Evolutionary conservation across 441 rosid genomes (phyloP), one percentile per base, ranked within the genome.

Genomic region (Croton setiger): DNA sequence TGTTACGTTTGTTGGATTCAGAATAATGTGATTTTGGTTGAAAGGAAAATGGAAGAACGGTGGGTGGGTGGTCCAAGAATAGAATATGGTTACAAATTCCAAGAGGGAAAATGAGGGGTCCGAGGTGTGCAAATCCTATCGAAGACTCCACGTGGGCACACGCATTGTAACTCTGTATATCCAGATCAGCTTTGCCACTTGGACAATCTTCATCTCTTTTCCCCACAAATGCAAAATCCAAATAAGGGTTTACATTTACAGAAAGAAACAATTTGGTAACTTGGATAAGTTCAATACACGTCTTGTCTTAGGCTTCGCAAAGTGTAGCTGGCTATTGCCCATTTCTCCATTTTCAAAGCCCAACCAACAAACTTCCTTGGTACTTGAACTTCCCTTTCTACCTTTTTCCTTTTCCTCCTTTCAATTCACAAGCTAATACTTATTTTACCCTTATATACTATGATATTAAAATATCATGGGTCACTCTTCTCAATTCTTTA

Each of bases 61-160:
- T n/a, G 31, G 2, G 2, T 45, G 17, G 49, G 49, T 45, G 49
- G 17, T 45, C 49, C 49, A 45, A 45, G 49, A 45, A 2, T 45
- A 27, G 31, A 27, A 27, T 2, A 68, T 65, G 78, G 76, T 66
- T 73, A 43, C 79, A 72, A 73, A 53, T 69, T 70, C 75, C 74
- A 37, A 27, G 31, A 27, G 31, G 31, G 31, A 27, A 27, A 27
- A 27, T n/a, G n/a, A n/a, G n/a, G n/a, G n/a, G n/a, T 0, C 2
- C 31, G 31, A 77, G 18, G 43, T 1, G 39, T 51, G 47, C 27
- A 67, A 61, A 54, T 55, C 27, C 14, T 60, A n/a, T n/a, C n/a
- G n/a, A n/a, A 72, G 12, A n/a, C 66, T 71, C 57, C 79, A 63
- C 69, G 67, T 71, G 80, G 72, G 64, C 72, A n/a, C n/a, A n/a